Evolutionary conservation across 2,329 filamentous ascomycete species (phyloP).

Genomic region (Teratosphaeria zuluensis): DNA sequence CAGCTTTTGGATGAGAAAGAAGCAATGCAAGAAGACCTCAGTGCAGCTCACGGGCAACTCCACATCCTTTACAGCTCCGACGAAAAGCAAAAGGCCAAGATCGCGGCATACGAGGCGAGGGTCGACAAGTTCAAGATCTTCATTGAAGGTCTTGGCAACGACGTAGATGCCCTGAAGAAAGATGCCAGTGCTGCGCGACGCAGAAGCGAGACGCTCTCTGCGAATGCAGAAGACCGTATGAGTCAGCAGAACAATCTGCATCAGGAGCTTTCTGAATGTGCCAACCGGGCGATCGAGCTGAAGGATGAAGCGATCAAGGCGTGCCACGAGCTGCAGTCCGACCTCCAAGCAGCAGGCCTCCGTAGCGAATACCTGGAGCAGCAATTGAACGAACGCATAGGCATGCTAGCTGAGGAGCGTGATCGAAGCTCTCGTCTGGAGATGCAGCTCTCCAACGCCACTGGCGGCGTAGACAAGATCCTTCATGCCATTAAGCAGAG

Average conservation of each 20-base stretch:
- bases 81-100: constrained; percentile 8
- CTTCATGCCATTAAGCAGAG: constrained; percentile 7
- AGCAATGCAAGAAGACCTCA: constrained; percentile 1
- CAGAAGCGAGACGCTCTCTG: constrained; percentile 5
- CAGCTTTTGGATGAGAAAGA: background rate
- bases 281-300: constrained; percentile 8
- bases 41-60: constrained; percentile 6
- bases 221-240: constrained; percentile 5
- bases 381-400: constrained; percentile 11
- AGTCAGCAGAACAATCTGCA: constrained; percentile 6
- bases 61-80: constrained; percentile 1
- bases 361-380: constrained; percentile 12
- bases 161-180: constrained; percentile 11
- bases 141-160: constrained; percentile 15
- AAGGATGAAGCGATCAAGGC: constrained; percentile 11
- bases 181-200: constrained; percentile 5
- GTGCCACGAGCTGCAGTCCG: constrained; percentile 8
- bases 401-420: constrained; percentile 16
- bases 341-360: constrained; percentile 7
- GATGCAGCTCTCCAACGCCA: constrained; percentile 7
- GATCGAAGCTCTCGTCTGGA: constrained; percentile 14
- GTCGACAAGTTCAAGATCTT: constrained; percentile 13
- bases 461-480: background rate
- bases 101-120: constrained; percentile 7
- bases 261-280: constrained; percentile 4